Conservation (phyloP, 176 grass and related monocot species). For the Phragmites australis region DNA sequence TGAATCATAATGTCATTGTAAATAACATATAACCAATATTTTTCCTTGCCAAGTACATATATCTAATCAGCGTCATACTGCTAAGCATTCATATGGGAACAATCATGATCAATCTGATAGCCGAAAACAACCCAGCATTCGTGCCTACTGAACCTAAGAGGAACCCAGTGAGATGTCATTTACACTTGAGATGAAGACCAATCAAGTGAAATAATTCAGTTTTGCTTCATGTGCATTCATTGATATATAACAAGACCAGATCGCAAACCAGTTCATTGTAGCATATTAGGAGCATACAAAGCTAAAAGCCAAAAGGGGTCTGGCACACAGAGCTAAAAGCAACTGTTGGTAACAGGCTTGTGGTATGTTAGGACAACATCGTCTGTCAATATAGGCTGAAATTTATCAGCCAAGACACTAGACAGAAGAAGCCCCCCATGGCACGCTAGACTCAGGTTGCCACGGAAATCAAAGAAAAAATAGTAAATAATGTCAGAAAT, state of each 20-base stretch:
- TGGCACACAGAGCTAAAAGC: not conserved
- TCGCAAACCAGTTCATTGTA: not conserved
- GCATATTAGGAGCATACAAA: not conserved
- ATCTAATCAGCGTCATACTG: conserved; percentile 1
- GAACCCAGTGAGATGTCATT: not conserved
- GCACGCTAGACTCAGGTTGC: not conserved
- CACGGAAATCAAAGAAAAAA: not conserved
- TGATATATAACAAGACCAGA: not conserved
- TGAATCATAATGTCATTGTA: not conserved
- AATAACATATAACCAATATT: too few relatives aligned
- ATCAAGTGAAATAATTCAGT: not conserved
- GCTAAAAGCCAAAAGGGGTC: not conserved
- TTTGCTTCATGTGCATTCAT: not conserved
- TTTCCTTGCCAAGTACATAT: not conserved
- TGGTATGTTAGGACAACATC: not conserved
- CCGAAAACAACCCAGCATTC: not conserved
- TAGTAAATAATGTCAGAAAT: not conserved
- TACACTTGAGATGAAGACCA: not conserved
- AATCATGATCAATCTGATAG: not conserved
- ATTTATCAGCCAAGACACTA: not conserved
- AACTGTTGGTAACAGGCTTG: not conserved
- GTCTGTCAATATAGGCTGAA: not conserved
- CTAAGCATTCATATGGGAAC: conserved; percentile 14
- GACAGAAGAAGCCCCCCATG: not conserved
- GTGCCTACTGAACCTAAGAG: conserved; percentile 9